Conservation (phyloP, 345 rosid species). For the Euphorbia pulcherrima region DNA sequence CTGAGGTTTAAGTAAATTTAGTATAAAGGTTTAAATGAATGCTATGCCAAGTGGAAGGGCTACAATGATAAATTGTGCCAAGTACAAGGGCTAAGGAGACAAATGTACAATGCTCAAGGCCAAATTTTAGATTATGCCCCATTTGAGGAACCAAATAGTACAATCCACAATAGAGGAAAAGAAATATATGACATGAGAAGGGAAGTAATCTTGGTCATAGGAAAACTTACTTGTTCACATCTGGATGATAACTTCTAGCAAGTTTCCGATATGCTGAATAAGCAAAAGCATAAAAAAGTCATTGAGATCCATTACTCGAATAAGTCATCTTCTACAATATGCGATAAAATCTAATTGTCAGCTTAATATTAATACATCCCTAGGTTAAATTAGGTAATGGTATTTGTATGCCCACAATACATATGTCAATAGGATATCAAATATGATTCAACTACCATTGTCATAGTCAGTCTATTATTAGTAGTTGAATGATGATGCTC, state of each 20-base stretch:
- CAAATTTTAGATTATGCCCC: too few relatives aligned
- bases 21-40: too few relatives aligned
- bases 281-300: conserved; percentile 2
- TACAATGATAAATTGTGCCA: too few relatives aligned
- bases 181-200: conserved; percentile 6
- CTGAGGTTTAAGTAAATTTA: too few relatives aligned
- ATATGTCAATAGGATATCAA: neutral
- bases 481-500: neutral
- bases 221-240: conserved; percentile 84
- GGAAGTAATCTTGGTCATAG: conserved; percentile 8
- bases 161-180: neutral
- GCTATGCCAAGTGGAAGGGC: too few relatives aligned
- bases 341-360: too few relatives aligned
- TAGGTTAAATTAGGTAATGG: too few relatives aligned
- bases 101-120: too few relatives aligned
- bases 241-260: conserved; percentile 94
- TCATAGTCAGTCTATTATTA: neutral
- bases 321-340: too few relatives aligned
- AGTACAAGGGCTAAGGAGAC: too few relatives aligned
- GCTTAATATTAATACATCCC: too few relatives aligned
- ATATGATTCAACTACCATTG: neutral
- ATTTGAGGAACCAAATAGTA: neutral
- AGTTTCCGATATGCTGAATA: conserved; percentile 91
- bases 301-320: neutral
- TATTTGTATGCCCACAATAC: neutral